phyloP scores from a whole-genome alignment of 164 flowering plant species.

The Annona squamosa region DNA sequence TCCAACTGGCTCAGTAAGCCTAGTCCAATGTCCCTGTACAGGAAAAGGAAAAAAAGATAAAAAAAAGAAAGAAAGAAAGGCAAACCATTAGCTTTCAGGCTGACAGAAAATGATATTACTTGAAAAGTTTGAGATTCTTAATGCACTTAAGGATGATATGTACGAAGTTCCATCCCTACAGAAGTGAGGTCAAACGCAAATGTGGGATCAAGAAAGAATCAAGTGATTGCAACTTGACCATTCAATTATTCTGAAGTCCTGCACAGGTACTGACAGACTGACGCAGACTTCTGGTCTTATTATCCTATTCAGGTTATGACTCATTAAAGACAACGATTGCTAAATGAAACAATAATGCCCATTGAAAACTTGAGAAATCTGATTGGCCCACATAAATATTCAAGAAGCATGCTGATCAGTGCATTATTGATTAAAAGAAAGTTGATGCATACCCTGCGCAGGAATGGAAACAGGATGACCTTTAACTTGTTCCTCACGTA shows the following conservation, averaged over 20 bases:
- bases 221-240: background rate
- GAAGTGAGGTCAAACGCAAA: background rate
- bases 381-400: background rate
- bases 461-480: conserved; percentile 61
- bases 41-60: background rate
- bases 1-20: conserved; percentile 55
- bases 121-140: background rate
- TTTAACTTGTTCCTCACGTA: conserved; percentile 78
- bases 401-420: background rate
- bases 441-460: conserved; percentile 44
- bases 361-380: background rate
- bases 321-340: too few species aligned
- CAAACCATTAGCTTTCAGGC: background rate
- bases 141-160: background rate
- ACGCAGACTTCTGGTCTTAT: too few species aligned
- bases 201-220: background rate
- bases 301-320: too few species aligned
- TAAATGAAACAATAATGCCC: background rate
- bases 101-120: background rate
- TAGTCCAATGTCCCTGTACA: conserved; percentile 52
- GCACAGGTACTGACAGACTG: too few species aligned
- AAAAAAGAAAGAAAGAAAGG: background rate
- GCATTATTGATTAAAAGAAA: background rate
- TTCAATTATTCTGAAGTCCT: background rate
- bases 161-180: background rate